Evolutionary conservation across 495 filamentous ascomycete genomes (phyloP), one percentile per base, ranked within the genome.

Genomic region (Penicillium herquei): DNA sequence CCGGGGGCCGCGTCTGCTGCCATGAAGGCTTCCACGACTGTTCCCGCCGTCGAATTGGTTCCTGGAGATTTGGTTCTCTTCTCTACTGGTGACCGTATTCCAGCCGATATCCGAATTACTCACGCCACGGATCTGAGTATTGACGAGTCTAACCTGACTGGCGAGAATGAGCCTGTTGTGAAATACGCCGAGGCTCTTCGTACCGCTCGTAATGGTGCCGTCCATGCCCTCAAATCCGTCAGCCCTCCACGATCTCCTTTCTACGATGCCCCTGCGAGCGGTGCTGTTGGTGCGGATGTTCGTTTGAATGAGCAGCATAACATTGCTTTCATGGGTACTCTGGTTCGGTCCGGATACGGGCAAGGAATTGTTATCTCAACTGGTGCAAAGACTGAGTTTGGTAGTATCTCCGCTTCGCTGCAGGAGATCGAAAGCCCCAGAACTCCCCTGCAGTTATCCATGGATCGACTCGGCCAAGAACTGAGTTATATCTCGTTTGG

Each of bases 291-390:
- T 34, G 79, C 81, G 30, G 85, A 88, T 64, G 79, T 89, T 41
- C 73, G 81, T 13, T 72, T 90, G 56, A 81, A 82, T 70, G 76
- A 91, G 66, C 77, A 85, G 66, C 77, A 81, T 49, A 96, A 96
- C 62, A 92, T 99, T 66, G 94, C 93, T 6, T 98, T 96, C 68
- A 98, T 98, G 95, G 94, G 94, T 5, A 99, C 94, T 6, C 72
- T 99, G 52, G 95, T 99, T 6, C 91, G 92, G 44, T 95, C 90
- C 8, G 94, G 94, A n/a, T 86, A 99, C 60, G 94, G 94, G 0
- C 91, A 95, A 66, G 94, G 94, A 34, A 85, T 99, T 52, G 94
- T 99, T 9, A 92, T 96, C 68, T 90, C 91, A 3, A 98, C 94
- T 1, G 94, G 94, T 46, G 85, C 87, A 18, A 85, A 89, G 53